Conservation (phyloP, 371 early-diverging fungal species). For the Quaeritorhiza haematococci region DNA sequence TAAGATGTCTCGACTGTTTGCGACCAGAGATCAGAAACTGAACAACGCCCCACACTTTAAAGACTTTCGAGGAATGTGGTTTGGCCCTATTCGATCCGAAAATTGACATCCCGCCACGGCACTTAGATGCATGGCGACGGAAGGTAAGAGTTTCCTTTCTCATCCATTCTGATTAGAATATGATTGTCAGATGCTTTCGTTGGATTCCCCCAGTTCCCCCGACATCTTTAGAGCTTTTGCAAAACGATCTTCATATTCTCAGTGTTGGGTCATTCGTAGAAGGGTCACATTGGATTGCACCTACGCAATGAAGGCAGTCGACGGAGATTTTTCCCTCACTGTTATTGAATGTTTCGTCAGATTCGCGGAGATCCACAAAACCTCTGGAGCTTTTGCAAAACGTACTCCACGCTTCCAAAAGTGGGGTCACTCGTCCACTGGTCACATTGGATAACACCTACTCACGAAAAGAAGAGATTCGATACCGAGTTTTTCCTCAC, state of each 20-base stretch:
- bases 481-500: conserved; percentile 72
- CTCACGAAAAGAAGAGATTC: conserved; percentile 53
- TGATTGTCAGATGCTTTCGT: too few relatives aligned
- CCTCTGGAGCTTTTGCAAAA: conserved; percentile 52
- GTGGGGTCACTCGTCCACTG: conserved; percentile 48
- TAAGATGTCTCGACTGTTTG: conserved; percentile 65
- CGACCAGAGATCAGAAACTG: conserved; percentile 29
- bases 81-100: conserved; percentile 53
- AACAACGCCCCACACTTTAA: too few relatives aligned
- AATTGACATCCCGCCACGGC: conserved; percentile 21
- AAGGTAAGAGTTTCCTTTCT: conserved; percentile 15
- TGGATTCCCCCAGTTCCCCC: too few relatives aligned
- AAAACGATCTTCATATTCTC: too few relatives aligned
- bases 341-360: too few relatives aligned
- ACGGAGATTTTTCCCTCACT: too few relatives aligned
- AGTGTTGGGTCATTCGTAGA: too few relatives aligned
- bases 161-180: too few relatives aligned
- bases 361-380: too few relatives aligned
- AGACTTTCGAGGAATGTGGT: conserved; percentile 78
- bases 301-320: too few relatives aligned
- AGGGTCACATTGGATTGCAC: too few relatives aligned
- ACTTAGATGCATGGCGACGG: conserved; percentile 44
- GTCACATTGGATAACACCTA: conserved; percentile 77
- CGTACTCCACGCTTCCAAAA: conserved; percentile 39
- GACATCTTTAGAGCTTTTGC: too few relatives aligned